A percentile compares a stretch with the other conserved stretches of the same genome.
These are phyloP conservation scores for Cruciata laevipes DNA, from an alignment of 257 asterid genomes.

Conservation along the genomic window DNA sequence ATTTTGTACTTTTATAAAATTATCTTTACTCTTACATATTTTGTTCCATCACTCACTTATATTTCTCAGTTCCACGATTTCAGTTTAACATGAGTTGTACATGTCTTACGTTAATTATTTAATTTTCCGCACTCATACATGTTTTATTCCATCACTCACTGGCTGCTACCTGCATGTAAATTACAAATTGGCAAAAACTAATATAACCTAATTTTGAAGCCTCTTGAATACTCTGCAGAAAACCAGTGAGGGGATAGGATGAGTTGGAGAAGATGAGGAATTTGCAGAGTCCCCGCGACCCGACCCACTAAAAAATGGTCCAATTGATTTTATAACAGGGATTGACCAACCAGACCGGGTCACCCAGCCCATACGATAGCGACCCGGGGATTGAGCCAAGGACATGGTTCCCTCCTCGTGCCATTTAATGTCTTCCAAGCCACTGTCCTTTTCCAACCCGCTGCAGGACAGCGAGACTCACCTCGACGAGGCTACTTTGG, in stretches of 20 bases:
- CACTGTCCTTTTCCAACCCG: constrained; percentile 9
- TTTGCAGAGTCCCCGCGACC: not conserved
- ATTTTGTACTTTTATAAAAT: too few species aligned
- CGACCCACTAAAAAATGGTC: not conserved
- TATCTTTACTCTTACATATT: too few species aligned
- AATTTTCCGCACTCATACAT: too few species aligned
- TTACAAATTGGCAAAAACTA: too few species aligned
- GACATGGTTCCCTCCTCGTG: not conserved
- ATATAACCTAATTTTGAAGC: not conserved
- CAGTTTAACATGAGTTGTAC: too few species aligned
- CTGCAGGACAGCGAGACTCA: not conserved
- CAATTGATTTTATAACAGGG: not conserved
- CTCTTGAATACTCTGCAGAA: not conserved
- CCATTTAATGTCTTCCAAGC: constrained; percentile 10
- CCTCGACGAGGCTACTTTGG: not conserved
- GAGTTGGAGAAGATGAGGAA: not conserved
- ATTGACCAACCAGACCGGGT: not conserved
- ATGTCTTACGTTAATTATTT: too few species aligned
- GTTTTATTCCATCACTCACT: too few species aligned
- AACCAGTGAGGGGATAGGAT: not conserved
- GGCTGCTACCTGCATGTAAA: too few species aligned
- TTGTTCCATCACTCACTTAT: too few species aligned
- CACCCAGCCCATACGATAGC: not conserved
- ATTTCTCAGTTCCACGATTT: too few species aligned
- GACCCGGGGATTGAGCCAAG: not conserved